These are phyloP conservation scores for Lagerstroemia speciosa DNA, from an alignment of 345 rosid species.

Conservation along the genomic window DNA sequence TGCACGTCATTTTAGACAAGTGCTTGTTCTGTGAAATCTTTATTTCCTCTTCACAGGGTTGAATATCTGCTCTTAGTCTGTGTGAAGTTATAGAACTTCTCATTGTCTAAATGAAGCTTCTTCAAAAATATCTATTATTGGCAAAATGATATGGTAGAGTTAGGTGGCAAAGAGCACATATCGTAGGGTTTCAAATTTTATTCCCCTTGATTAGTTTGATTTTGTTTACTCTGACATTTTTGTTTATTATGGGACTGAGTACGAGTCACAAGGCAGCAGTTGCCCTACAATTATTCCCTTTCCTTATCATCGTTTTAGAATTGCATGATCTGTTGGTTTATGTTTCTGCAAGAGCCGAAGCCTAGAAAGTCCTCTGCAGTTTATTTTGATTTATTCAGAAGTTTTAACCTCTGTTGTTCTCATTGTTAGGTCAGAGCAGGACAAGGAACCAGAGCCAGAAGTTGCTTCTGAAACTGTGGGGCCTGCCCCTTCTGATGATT, in stretches of 20 bases:
- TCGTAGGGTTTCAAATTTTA: neutral
- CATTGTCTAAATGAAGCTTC: neutral
- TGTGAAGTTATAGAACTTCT: neutral
- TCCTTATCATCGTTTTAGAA: neutral
- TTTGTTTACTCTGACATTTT: neutral
- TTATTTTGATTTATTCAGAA: neutral
- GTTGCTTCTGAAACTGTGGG: slow-evolving; percentile 56
- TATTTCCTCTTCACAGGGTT: neutral
- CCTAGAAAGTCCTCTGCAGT: neutral
- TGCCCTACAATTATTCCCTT: neutral
- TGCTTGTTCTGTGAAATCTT: neutral
- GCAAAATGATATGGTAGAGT: neutral
- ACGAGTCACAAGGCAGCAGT: neutral
- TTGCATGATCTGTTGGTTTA: neutral
- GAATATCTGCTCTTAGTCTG: neutral
- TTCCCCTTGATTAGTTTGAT: neutral
- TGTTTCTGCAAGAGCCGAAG: neutral
- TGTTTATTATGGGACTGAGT: neutral
- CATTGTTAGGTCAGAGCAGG: slow-evolving; percentile 85
- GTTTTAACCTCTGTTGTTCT: neutral
- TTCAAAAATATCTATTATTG: neutral
- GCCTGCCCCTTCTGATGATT: slow-evolving; percentile 59
- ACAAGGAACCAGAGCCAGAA: slow-evolving; percentile 88
- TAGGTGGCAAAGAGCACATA: neutral
- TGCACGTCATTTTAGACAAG: slow-evolving; percentile 14